Percentiles rank a stretch among this genome's conserved stretches.
phyloP scores from a whole-genome alignment of 805 yeast genomes.

The Ogataea henricii region DNA sequence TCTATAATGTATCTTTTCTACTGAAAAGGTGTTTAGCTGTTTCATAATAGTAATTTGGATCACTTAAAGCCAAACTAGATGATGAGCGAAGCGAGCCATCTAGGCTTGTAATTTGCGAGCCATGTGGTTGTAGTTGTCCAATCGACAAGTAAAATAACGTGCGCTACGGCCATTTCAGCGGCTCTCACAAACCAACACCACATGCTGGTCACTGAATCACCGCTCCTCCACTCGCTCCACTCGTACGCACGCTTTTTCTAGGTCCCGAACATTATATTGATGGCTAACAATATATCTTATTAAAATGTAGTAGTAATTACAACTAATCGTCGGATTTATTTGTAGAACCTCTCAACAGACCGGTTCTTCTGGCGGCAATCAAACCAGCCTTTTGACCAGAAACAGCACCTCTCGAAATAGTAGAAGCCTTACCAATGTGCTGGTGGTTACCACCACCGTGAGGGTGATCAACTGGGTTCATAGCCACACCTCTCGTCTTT shows the following conservation, averaged over 20 bases:
- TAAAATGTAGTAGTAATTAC: slow-evolving; percentile 17
- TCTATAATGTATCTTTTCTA: slow-evolving; percentile 9
- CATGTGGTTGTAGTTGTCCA: too few relatives aligned
- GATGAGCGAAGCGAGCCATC: too few relatives aligned
- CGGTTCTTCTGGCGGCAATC: slow-evolving; percentile 99
- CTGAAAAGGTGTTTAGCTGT: slow-evolving; percentile 9
- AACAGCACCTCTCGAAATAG: slow-evolving; percentile 98
- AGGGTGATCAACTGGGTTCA: slow-evolving; percentile 99
- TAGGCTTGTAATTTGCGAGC: too few relatives aligned
- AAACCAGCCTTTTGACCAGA: slow-evolving; percentile 99
- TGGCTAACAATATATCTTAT: slow-evolving; percentile 35
- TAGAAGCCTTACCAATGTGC: slow-evolving; percentile 99
- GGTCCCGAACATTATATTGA: slow-evolving; percentile 5
- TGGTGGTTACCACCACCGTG: slow-evolving; percentile 99
- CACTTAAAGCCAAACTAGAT: background rate
- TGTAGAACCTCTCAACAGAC: slow-evolving; percentile 99
- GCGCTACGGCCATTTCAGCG: too few relatives aligned
- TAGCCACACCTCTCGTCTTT: slow-evolving; percentile 99
- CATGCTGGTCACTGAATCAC: background rate
- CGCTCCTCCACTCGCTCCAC: background rate
- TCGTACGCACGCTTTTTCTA: background rate
- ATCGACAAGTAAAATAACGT: too few relatives aligned
- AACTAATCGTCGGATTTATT: slow-evolving; percentile 42
- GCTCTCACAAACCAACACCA: too few relatives aligned
- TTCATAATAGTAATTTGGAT: slow-evolving; percentile 3